Evolutionary conservation across 495 filamentous ascomycete genomes (phyloP).

Genomic region (Neurospora tetraspora): DNA sequence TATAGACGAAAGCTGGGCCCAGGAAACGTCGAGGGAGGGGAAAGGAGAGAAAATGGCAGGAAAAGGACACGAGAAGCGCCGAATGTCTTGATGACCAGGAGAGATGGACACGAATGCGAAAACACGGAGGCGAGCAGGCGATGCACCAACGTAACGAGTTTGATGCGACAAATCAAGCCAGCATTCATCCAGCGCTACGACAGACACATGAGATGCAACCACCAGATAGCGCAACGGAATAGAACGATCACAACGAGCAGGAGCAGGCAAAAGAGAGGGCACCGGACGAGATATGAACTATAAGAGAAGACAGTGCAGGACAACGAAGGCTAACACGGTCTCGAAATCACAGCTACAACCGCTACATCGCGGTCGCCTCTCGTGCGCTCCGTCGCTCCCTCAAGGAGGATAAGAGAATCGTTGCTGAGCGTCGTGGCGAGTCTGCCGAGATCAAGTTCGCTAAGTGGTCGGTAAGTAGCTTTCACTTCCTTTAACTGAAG

Average conservation of each 20-base stretch:
- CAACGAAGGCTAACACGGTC: slow-evolving; percentile 13
- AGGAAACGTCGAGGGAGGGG: neutral
- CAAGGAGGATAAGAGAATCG: slow-evolving; percentile 81
- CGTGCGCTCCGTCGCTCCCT: slow-evolving; percentile 81
- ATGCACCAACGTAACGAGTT: neutral
- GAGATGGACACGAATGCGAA: neutral
- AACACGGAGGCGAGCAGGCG: neutral
- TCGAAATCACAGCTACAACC: slow-evolving; percentile 57
- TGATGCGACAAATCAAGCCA: neutral
- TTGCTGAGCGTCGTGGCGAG: slow-evolving; percentile 80
- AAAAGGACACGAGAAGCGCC: neutral
- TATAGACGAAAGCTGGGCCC: neutral
- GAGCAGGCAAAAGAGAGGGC: neutral
- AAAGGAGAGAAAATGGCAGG: neutral
- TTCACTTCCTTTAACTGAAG: too few relatives aligned
- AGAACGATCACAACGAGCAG: neutral
- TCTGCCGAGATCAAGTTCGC: slow-evolving; percentile 77
- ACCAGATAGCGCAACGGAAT: neutral
- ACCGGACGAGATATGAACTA: neutral
- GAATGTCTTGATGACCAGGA: neutral
- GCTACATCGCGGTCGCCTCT: slow-evolving; percentile 66
- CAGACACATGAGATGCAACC: neutral
- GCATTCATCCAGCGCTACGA: neutral
- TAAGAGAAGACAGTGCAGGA: neutral
- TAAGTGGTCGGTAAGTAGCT: slow-evolving; percentile 83